A percentile compares a stretch with the other conserved stretches of the same genome.
Evolutionary conservation across 257 asterid genomes (phyloP).

Genomic region (Primulina tabacum): DNA sequence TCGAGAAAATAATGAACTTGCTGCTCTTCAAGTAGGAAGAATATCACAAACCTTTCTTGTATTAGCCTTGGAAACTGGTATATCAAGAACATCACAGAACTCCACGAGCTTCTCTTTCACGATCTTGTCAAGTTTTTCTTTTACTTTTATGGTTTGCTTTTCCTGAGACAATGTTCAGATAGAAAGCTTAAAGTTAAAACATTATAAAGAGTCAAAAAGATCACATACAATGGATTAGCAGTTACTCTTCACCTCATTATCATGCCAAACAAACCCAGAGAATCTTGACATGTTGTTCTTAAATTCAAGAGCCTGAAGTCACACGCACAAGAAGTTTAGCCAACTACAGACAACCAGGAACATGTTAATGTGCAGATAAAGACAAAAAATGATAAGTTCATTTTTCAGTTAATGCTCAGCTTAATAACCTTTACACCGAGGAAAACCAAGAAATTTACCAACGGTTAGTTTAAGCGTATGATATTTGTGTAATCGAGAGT

Average conservation of each 20-base stretch:
- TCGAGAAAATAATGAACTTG: background rate
- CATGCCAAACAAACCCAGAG: constrained; percentile 96
- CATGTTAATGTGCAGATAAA: background rate
- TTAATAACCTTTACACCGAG: background rate
- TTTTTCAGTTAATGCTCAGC: background rate
- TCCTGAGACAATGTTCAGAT: constrained; percentile 50
- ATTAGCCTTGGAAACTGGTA: constrained; percentile 51
- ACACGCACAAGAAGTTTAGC: constrained; percentile 6
- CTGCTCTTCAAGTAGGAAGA: constrained; percentile 11
- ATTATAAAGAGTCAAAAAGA: constrained; percentile 15
- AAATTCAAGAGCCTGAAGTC: constrained; percentile 71
- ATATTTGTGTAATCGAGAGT: too few species aligned
- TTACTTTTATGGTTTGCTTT: constrained; percentile 67
- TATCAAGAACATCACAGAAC: constrained; percentile 75
- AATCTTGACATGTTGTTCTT: constrained; percentile 73
- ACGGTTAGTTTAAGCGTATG: background rate
- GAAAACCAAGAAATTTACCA: background rate
- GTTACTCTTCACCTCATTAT: constrained; percentile 53
- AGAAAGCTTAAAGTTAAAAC: constrained; percentile 4
- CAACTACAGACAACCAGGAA: background rate
- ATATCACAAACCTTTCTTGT: constrained; percentile 66
- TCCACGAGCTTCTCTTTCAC: constrained; percentile 83
- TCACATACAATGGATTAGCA: constrained; percentile 6
- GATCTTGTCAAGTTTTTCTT: constrained; percentile 83
- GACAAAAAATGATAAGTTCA: constrained; percentile 10